Evolutionary conservation across 2,329 filamentous ascomycete genomes (phyloP), one percentile per base, ranked within the genome.

Genomic region (Aulographum hederae): DNA sequence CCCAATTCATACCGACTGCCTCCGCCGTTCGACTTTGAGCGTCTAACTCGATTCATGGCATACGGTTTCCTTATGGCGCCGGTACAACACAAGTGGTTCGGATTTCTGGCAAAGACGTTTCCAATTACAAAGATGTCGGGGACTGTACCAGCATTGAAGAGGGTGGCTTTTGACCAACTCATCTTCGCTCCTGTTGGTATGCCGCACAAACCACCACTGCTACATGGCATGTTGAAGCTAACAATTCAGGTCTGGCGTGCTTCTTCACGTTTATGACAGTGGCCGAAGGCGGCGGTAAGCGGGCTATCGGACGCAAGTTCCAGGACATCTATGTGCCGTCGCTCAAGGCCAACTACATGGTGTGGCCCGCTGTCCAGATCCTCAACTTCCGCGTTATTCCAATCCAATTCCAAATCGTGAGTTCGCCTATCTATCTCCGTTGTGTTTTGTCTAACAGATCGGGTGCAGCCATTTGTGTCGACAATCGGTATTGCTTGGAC

Each of bases 241-340:
- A 34, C 16, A 13, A 5, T 19, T 13, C 18, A 72, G 69, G 80
- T 58, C 69, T 98, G 34, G 79, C 69, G 11, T 66, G 69, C 42
- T 98, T 98, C 63, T 98, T 95, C 53, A 84, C 80, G 1, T 86
- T 77, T 56, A 95, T 98, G 86, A 95, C 89, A 0, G 56, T 95
- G 12, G 80, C 86, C 10, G 89, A 98, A 57, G 89, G 89, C 17
- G 89, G 89, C 35, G 82, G 84, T 19, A 72, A 69, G 45, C 67
- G 78, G 37, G 85, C 80, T 5, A 66, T 98, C 31, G 58, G 65
- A 38, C 68, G 75, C 50, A 98, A 98, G 63, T 74, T 98, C 44
- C 69, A 78, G 46, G 86, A 94, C 49, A 85, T 95, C 57, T 98
- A 93, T 51, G 54, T 94, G 35, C 84, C 86, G 11, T 86, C 89